These are phyloP conservation scores for Orbilia quercus DNA, from an alignment of 2,329 filamentous ascomycete genomes.

Conservation along the genomic window DNA sequence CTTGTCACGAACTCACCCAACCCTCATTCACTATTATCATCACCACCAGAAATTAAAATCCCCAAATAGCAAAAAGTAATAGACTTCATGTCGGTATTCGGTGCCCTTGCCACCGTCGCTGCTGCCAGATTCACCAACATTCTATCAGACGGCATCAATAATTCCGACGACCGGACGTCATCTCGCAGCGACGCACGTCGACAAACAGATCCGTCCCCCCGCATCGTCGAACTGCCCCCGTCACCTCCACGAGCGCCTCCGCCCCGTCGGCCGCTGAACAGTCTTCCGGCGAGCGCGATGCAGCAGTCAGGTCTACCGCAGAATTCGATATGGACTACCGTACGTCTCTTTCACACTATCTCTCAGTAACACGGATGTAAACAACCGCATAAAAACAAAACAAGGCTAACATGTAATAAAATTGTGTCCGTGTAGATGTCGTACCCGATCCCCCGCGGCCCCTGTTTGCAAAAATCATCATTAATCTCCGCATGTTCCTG, in stretches of 20 bases:
- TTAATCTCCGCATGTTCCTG: constrained; percentile 67
- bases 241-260: background rate
- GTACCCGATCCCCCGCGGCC: constrained; percentile 65
- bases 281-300: constrained; percentile 12
- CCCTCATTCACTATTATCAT: background rate
- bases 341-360: background rate
- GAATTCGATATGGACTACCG: constrained; percentile 52
- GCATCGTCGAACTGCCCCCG: constrained; percentile 26
- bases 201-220: background rate
- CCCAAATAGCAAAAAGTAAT: background rate
- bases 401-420: background rate
- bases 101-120: constrained; percentile 24
- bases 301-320: constrained; percentile 27
- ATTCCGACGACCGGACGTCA: constrained; percentile 7
- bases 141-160: constrained; percentile 21
- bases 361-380: too few species aligned
- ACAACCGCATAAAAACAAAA: background rate
- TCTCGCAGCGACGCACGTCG: background rate
- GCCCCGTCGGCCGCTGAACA: background rate
- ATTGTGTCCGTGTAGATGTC: constrained; percentile 32
- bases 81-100: constrained; percentile 50
- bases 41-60: background rate
- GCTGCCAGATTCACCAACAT: constrained; percentile 25
- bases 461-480: constrained; percentile 67
- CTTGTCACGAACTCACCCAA: background rate